Percentiles rank a stretch among this genome's conserved stretches.
phyloP scores from a whole-genome alignment of 139 green algal genomes.

The Desmodesmus armatus region DNA sequence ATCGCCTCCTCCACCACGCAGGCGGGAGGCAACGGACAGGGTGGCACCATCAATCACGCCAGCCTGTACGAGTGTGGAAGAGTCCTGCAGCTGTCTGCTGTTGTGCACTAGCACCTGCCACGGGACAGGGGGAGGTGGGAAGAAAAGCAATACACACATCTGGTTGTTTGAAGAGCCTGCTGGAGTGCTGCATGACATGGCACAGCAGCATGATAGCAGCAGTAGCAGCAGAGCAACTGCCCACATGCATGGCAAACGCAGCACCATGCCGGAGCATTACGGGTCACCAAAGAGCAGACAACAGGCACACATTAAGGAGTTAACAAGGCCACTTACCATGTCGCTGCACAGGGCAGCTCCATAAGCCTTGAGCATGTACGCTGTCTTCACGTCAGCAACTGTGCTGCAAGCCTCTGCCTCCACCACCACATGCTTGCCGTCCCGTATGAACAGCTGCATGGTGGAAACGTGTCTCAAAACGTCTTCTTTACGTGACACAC shows the following conservation, averaged over 20 bases:
- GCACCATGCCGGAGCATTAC: no score
- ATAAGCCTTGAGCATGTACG: conserved; percentile 15
- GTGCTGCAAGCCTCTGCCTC: background rate
- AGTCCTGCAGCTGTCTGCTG: conserved; percentile 15
- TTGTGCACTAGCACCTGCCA: conserved; percentile 31
- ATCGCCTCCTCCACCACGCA: conserved; percentile 72
- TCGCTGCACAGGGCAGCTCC: no score
- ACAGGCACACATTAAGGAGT: background rate
- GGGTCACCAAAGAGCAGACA: background rate
- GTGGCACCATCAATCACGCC: conserved; percentile 28
- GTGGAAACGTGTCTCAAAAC: no score
- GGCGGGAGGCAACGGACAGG: conserved; percentile 18
- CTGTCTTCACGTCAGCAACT: conserved; percentile 24
- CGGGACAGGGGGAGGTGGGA: background rate
- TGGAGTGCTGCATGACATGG: background rate
- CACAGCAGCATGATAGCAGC: background rate
- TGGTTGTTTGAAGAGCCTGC: background rate
- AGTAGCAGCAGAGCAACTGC: no score
- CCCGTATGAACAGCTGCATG: conserved; percentile 43
- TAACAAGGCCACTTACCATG: no score
- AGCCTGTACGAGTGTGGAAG: background rate
- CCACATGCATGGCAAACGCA: no score
- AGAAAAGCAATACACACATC: background rate
- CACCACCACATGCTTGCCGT: conserved; percentile 6
- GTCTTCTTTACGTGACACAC: no score